Evolutionary conservation across 2,329 filamentous ascomycete species (phyloP).

Genomic region (Atkinsonella hypoxylon): DNA sequence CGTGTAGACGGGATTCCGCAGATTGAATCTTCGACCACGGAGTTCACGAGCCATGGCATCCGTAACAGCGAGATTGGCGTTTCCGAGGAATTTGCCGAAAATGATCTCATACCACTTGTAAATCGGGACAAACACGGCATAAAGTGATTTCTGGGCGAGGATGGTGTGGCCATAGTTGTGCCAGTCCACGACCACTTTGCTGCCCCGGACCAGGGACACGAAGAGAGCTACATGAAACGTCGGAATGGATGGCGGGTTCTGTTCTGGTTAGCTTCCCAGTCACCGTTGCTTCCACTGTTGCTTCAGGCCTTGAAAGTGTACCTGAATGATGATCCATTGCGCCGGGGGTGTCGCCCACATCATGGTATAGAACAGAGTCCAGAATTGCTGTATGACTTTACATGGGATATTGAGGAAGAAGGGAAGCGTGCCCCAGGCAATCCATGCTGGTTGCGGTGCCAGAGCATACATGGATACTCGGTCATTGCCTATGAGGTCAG

Average conservation of each 20-base stretch:
- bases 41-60: constrained; percentile 75
- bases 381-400: constrained; percentile 77
- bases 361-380: constrained; percentile 57
- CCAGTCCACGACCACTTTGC: constrained; percentile 85
- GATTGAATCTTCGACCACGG: constrained; percentile 46
- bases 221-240: constrained; percentile 67
- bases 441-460: constrained; percentile 49
- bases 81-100: constrained; percentile 54
- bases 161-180: constrained; percentile 98
- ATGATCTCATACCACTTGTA: constrained; percentile 67
- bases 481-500: constrained; percentile 58
- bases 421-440: constrained; percentile 58
- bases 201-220: constrained; percentile 65
- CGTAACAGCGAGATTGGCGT: constrained; percentile 77
- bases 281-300: not conserved
- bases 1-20: constrained; percentile 54
- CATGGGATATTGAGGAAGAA: constrained; percentile 70
- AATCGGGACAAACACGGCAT: constrained; percentile 64
- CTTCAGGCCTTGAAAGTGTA: constrained; percentile 22
- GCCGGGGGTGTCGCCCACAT: constrained; percentile 63
- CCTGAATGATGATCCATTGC: constrained; percentile 77
- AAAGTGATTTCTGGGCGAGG: constrained; percentile 49
- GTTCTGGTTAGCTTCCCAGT: constrained; percentile 8
- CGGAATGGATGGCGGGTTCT: constrained; percentile 93
- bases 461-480: constrained; percentile 63